Evolutionary conservation across 2,329 filamentous ascomycete genomes (phyloP).

Genomic region (Aspergillus sp.): DNA sequence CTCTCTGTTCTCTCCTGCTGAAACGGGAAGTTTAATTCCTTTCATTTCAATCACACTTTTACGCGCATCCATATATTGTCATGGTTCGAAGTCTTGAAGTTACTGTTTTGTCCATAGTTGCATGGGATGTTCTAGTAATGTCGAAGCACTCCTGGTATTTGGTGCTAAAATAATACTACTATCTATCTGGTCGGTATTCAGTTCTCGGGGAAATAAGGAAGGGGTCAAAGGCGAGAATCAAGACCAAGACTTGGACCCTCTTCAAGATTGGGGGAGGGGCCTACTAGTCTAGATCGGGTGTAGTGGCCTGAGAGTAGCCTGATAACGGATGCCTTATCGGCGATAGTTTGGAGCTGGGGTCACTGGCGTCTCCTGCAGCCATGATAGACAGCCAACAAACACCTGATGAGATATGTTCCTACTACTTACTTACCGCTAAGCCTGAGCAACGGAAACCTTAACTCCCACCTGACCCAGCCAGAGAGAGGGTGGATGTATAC

Average conservation of each 20-base stretch:
- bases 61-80: not conserved
- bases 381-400: not conserved
- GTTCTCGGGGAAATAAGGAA: not conserved
- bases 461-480: not conserved
- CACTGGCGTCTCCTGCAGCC: not conserved
- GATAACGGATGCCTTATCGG: slow-evolving; percentile 8
- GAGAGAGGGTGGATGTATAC: not conserved
- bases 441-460: not conserved
- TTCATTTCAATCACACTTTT: no score
- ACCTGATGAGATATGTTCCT: slow-evolving; percentile 13
- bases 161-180: not conserved
- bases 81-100: not conserved
- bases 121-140: not conserved
- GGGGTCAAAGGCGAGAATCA: not conserved
- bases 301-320: slow-evolving; percentile 7
- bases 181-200: not conserved
- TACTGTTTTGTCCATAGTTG: not conserved
- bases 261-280: not conserved
- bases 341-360: not conserved
- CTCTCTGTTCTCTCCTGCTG: not conserved
- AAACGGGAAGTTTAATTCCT: not conserved
- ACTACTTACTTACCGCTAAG: not conserved
- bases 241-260: not conserved
- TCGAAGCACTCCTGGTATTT: not conserved
- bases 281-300: not conserved